Evolutionary conservation across 305 asterid genomes (phyloP).

Genomic region (Fraxinus baroniana): DNA sequence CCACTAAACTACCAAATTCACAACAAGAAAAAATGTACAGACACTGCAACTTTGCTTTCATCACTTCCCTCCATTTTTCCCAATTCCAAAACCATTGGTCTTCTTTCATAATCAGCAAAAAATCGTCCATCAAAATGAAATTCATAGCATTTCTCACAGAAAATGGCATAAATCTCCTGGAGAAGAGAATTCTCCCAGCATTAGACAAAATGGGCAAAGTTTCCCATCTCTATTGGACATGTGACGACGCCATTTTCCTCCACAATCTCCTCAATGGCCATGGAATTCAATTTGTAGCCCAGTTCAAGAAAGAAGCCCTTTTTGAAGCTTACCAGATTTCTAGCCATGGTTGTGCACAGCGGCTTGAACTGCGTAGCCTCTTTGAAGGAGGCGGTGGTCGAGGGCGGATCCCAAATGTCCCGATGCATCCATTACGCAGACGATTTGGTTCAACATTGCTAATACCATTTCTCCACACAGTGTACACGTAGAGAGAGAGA

Average conservation of each 20-base stretch:
- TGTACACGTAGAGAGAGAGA: too few relatives aligned
- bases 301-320: constrained; percentile 58
- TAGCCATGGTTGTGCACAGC: constrained; percentile 28
- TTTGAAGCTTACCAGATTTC: constrained; percentile 78
- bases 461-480: too few relatives aligned
- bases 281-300: constrained; percentile 81
- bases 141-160: constrained; percentile 79
- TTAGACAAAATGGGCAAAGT: constrained; percentile 75
- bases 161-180: constrained; percentile 69
- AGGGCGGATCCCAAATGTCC: too few relatives aligned
- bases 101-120: neutral
- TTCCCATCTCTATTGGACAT: constrained; percentile 71
- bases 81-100: neutral
- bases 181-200: constrained; percentile 76
- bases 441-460: too few relatives aligned
- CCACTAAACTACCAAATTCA: too few relatives aligned
- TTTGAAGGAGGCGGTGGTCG: too few relatives aligned
- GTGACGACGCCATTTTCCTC: constrained; percentile 76
- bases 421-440: too few relatives aligned
- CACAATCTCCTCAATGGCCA: constrained; percentile 86
- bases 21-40: too few relatives aligned
- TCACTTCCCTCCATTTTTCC: constrained; percentile 8
- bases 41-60: neutral
- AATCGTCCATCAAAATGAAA: constrained; percentile 43
- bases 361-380: too few relatives aligned